Evolutionary conservation across 1,284 basidiomycete genomes (phyloP).

Genomic region (Amylostereum areolatum): DNA sequence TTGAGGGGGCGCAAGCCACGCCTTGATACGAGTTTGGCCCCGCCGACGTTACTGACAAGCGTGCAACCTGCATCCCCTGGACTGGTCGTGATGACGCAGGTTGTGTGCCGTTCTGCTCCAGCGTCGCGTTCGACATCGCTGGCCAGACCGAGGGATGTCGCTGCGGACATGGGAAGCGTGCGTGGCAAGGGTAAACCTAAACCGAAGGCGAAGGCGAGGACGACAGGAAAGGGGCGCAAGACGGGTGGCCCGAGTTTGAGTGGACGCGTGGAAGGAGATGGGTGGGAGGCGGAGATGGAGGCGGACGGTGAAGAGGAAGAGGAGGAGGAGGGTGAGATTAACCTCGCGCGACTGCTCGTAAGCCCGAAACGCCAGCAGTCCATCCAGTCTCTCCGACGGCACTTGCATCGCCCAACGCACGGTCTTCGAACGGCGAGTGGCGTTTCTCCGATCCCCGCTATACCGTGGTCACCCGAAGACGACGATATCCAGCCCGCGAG

Average conservation of each 20-base stretch:
- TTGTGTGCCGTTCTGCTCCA: conserved; percentile 62
- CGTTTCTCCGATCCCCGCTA: not conserved
- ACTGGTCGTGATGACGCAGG: conserved; percentile 45
- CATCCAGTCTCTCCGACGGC: conserved; percentile 30
- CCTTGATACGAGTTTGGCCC: not conserved
- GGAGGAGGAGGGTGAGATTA: conserved; percentile 58
- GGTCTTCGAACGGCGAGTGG: not conserved
- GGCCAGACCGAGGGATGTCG: conserved; percentile 11
- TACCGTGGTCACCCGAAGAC: conserved; percentile 4
- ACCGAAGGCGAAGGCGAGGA: conserved; percentile 14
- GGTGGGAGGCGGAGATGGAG: conserved; percentile 25
- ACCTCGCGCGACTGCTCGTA: conserved; percentile 61
- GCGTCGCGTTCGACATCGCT: conserved; percentile 32
- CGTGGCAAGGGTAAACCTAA: conserved; percentile 1
- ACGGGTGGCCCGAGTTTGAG: conserved; percentile 32
- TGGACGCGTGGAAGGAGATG: conserved; percentile 34
- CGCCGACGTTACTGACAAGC: not conserved
- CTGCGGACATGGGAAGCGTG: not conserved
- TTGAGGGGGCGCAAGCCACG: no score
- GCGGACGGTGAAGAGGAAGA: conserved; percentile 24
- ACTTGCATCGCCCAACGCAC: conserved; percentile 5
- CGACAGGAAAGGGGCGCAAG: conserved; percentile 4
- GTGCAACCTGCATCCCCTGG: conserved; percentile 19
- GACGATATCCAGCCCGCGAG: conserved; percentile 1
- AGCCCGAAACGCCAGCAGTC: conserved; percentile 55